These are phyloP conservation scores for Diutina ranongensis DNA, from an alignment of 1,139 yeast species.

Conservation along the genomic window DNA sequence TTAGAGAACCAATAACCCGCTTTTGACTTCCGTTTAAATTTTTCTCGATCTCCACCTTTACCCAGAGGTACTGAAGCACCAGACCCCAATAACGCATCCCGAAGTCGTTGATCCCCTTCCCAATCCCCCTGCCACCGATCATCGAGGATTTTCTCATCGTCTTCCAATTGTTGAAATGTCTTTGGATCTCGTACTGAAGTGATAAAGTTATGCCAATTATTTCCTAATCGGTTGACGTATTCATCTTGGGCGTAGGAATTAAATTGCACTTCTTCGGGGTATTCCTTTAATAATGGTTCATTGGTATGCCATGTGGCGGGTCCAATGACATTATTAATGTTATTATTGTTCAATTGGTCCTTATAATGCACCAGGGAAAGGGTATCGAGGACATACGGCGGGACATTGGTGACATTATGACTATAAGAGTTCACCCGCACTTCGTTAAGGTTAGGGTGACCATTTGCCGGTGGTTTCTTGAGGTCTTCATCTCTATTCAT, in stretches of 20 bases:
- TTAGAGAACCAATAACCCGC: slow-evolving; percentile 60
- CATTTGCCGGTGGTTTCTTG: background rate
- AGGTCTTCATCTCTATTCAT: background rate
- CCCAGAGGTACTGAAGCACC: slow-evolving; percentile 19
- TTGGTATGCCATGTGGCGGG: slow-evolving; percentile 3
- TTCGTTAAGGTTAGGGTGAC: slow-evolving; percentile 15
- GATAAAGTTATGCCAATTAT: slow-evolving; percentile 29
- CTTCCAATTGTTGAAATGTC: slow-evolving; percentile 21
- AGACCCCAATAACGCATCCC: slow-evolving; percentile 38
- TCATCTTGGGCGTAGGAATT: slow-evolving; percentile 28
- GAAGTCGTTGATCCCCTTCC: slow-evolving; percentile 62
- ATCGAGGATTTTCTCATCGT: slow-evolving; percentile 15
- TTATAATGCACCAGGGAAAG: slow-evolving; percentile 34
- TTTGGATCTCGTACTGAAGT: slow-evolving; percentile 26
- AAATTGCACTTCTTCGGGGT: slow-evolving; percentile 22
- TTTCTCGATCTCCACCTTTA: slow-evolving; percentile 7
- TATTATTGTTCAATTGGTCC: slow-evolving; percentile 24
- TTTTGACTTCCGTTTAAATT: slow-evolving; percentile 16
- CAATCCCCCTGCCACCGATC: slow-evolving; percentile 32
- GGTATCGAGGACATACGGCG: slow-evolving; percentile 49
- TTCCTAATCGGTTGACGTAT: slow-evolving; percentile 25
- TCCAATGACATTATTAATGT: slow-evolving; percentile 14
- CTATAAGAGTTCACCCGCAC: slow-evolving; percentile 22
- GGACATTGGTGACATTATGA: slow-evolving; percentile 31
- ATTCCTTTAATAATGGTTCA: slow-evolving; percentile 8